Percentiles rank a stretch among this genome's conserved stretches.
These are phyloP conservation scores for Amanita inopinata DNA, from an alignment of 768 basidiomycete species.

Conservation along the genomic window DNA sequence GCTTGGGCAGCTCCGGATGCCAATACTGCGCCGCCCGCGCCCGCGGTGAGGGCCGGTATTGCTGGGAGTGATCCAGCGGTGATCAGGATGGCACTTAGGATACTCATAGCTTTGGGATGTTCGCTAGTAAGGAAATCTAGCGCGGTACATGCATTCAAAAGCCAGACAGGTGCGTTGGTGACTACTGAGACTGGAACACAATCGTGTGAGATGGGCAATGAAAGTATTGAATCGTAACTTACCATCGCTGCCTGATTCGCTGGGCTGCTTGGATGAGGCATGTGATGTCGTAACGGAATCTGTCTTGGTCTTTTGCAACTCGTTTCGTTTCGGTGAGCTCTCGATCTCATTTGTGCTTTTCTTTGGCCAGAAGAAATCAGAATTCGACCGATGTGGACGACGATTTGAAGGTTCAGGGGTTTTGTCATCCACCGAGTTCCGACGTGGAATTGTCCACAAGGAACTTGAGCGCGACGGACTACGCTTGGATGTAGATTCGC, in stretches of 20 bases:
- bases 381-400: slow-evolving; percentile 9
- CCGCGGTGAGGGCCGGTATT: slow-evolving; percentile 58
- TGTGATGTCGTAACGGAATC: slow-evolving; percentile 12
- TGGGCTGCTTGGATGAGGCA: slow-evolving; percentile 7
- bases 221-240: slow-evolving; percentile 6
- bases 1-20: slow-evolving; percentile 71
- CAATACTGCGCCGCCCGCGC: slow-evolving; percentile 63
- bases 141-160: slow-evolving; percentile 67
- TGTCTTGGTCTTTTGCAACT: slow-evolving; percentile 20
- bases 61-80: slow-evolving; percentile 69
- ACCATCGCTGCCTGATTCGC: slow-evolving; percentile 19
- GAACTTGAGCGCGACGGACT: slow-evolving; percentile 19
- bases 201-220: slow-evolving; percentile 6
- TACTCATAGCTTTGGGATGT: slow-evolving; percentile 66
- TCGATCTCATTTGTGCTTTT: slow-evolving; percentile 19
- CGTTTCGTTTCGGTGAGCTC: slow-evolving; percentile 17
- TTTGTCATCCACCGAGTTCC: slow-evolving; percentile 20
- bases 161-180: slow-evolving; percentile 62
- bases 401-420: not conserved
- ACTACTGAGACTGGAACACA: slow-evolving; percentile 28
- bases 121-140: slow-evolving; percentile 66
- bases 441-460: slow-evolving; percentile 19
- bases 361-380: slow-evolving; percentile 18
- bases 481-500: slow-evolving; percentile 11
- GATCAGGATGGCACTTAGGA: slow-evolving; percentile 69